Percentiles rank a stretch among this genome's conserved stretches.
phyloP scores from a whole-genome alignment of 2,329 filamentous ascomycete species.

The Fusarium buharicum region DNA sequence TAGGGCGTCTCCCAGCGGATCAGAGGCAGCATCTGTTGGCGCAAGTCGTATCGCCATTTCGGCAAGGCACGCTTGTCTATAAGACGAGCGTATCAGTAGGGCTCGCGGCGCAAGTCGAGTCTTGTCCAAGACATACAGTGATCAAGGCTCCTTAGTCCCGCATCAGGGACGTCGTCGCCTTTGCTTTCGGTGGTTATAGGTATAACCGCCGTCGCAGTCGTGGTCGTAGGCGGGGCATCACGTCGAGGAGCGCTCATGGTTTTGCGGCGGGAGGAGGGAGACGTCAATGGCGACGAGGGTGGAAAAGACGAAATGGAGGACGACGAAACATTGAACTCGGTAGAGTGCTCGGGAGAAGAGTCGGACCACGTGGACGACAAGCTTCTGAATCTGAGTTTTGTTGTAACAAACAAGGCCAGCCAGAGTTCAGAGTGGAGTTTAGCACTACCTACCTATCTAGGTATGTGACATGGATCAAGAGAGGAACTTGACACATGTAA shows the following conservation, averaged over 20 bases:
- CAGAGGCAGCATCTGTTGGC: slow-evolving; percentile 83
- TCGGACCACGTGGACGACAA: slow-evolving; percentile 22
- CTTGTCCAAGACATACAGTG: slow-evolving; percentile 66
- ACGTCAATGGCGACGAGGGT: slow-evolving; percentile 40
- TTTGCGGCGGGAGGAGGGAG: slow-evolving; percentile 19
- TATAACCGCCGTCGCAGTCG: slow-evolving; percentile 23
- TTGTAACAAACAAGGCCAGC: background rate
- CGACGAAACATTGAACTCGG: slow-evolving; percentile 32
- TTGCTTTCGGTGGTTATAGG: slow-evolving; percentile 28
- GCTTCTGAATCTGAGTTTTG: slow-evolving; percentile 10
- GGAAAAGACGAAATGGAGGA: slow-evolving; percentile 20
- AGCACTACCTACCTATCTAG: background rate
- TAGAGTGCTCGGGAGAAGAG: slow-evolving; percentile 9
- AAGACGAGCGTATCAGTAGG: slow-evolving; percentile 20
- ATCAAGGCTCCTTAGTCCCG: slow-evolving; percentile 82
- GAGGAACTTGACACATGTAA: background rate
- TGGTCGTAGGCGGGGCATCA: slow-evolving; percentile 47
- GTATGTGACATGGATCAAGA: slow-evolving; percentile 11
- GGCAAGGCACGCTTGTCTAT: slow-evolving; percentile 85
- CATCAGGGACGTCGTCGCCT: slow-evolving; percentile 62
- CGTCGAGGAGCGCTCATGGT: slow-evolving; percentile 50
- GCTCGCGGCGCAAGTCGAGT: slow-evolving; percentile 3
- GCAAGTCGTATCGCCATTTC: slow-evolving; percentile 85
- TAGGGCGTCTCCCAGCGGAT: slow-evolving; percentile 96
- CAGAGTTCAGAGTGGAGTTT: slow-evolving; percentile 26